Conservation (phyloP, 306 rosid genomes). For the Luffa aegyptiaca region DNA sequence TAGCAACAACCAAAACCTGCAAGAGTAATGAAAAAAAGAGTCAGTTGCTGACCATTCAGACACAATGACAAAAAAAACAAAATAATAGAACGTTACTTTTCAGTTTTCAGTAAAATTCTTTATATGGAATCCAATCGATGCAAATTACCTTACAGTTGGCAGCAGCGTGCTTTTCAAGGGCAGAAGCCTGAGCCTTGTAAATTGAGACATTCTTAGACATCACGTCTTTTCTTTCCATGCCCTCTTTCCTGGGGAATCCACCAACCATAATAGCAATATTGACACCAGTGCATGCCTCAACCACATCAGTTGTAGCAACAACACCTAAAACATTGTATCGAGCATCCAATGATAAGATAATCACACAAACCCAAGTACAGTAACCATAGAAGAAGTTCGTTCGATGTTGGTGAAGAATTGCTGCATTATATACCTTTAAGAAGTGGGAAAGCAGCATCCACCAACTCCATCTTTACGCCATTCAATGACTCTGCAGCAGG, state of each 20-base stretch:
- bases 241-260: slow-evolving; percentile 98
- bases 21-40: slow-evolving; percentile 9
- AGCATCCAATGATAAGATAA: not conserved
- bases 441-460: slow-evolving; percentile 91
- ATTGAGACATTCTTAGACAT: slow-evolving; percentile 92
- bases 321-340: slow-evolving; percentile 52
- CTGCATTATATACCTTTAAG: slow-evolving; percentile 42
- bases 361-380: not conserved
- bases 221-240: slow-evolving; percentile 97
- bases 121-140: not conserved
- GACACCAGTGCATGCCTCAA: slow-evolving; percentile 94
- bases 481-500: slow-evolving; percentile 92
- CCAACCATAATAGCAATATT: slow-evolving; percentile 92
- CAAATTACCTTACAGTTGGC: slow-evolving; percentile 77
- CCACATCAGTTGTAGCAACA: slow-evolving; percentile 95
- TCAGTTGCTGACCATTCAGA: not conserved
- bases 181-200: slow-evolving; percentile 95
- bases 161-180: slow-evolving; percentile 87
- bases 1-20: slow-evolving; percentile 97
- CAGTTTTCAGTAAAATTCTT: not conserved
- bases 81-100: not conserved
- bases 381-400: not conserved
- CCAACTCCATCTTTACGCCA: slow-evolving; percentile 89
- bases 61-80: not conserved
- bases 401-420: not conserved